A percentile compares a stretch with the other conserved stretches of the same genome.
Evolutionary conservation across 208 protist genomes (phyloP).

Genomic region (Trypanosoma lewisi): DNA sequence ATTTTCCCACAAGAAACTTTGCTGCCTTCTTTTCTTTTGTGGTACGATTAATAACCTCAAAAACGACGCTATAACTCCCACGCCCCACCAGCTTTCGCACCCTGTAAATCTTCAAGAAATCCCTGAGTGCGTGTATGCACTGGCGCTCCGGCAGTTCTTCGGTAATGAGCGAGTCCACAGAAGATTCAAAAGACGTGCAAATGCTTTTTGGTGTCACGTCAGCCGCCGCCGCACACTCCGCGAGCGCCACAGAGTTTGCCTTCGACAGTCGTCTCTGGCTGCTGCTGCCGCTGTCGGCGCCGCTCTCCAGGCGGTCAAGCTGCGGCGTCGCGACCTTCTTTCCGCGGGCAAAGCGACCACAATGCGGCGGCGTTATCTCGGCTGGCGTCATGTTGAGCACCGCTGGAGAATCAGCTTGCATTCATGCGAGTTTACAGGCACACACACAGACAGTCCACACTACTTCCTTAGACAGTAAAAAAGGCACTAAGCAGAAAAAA

Average conservation of each 20-base stretch:
- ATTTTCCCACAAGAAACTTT: constrained; percentile 18
- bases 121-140: constrained; percentile 5
- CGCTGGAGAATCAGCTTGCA: background rate
- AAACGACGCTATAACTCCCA: constrained; percentile 25
- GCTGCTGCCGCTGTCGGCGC: background rate
- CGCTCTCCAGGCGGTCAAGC: background rate
- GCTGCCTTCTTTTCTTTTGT: constrained; percentile 22
- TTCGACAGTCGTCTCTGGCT: background rate
- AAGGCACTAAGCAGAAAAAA: background rate
- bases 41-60: constrained; percentile 17
- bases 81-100: constrained; percentile 3
- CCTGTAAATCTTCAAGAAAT: constrained; percentile 17
- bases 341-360: background rate
- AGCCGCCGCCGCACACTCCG: background rate
- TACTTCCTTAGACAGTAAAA: background rate
- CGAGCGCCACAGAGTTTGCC: background rate
- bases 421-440: background rate
- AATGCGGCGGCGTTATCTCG: background rate
- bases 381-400: background rate
- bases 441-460: background rate
- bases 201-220: background rate
- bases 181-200: background rate
- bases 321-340: background rate
- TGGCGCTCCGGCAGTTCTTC: background rate
- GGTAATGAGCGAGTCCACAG: background rate